Conservation (phyloP, 306 rosid species). For the Glycyrrhiza uralensis region DNA sequence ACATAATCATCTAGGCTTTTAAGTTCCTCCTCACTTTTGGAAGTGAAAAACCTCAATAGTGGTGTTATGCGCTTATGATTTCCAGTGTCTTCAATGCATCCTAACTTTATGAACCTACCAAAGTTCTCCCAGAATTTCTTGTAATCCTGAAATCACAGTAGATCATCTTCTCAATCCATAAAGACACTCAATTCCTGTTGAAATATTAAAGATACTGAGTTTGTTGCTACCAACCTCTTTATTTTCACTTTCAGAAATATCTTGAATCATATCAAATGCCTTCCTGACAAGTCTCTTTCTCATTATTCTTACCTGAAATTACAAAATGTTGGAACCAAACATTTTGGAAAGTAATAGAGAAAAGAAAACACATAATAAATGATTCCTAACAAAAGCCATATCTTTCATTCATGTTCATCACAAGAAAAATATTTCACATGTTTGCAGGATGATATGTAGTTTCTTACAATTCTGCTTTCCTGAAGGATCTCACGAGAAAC, state of each 20-base stretch:
- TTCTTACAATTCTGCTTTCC: constrained; percentile 96
- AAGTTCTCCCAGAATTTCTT: constrained; percentile 99
- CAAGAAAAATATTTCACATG: not conserved
- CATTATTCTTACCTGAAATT: constrained; percentile 92
- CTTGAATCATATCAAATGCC: constrained; percentile 98
- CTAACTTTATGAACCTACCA: constrained; percentile 87
- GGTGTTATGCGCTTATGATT: constrained; percentile 98
- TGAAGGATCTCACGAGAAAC: constrained; percentile 98
- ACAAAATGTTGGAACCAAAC: not conserved
- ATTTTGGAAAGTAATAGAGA: not conserved
- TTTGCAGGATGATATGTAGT: not conserved
- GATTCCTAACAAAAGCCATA: not conserved
- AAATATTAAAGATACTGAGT: not conserved
- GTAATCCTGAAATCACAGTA: constrained; percentile 64
- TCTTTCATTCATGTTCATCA: not conserved
- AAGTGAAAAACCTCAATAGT: constrained; percentile 79
- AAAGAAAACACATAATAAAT: not conserved
- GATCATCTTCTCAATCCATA: constrained; percentile 1
- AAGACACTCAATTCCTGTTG: constrained; percentile 12
- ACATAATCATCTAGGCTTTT: constrained; percentile 91
- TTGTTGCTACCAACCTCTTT: constrained; percentile 63
- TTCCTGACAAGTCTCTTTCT: constrained; percentile 96
- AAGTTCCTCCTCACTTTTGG: constrained; percentile 87
- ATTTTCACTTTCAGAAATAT: constrained; percentile 78
- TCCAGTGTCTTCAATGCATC: constrained; percentile 89